phyloP scores from a whole-genome alignment of 2,329 filamentous ascomycete genomes.

The Xylariaceae sp. region DNA sequence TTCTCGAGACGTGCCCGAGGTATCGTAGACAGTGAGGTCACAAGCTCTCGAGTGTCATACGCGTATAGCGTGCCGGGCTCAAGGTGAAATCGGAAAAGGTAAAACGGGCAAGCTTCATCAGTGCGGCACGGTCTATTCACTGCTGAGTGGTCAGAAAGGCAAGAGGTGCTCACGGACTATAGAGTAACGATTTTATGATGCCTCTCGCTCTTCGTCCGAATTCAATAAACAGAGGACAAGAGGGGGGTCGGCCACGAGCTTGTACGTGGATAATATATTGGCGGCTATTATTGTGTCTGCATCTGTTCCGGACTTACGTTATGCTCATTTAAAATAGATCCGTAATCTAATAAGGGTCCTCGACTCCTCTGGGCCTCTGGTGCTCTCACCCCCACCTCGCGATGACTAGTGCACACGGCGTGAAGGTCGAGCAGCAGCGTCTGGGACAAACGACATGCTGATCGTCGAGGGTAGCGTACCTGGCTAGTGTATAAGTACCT shows the following conservation, averaged over 20 bases:
- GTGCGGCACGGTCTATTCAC: background rate
- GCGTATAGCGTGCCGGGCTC: background rate
- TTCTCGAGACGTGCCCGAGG: background rate
- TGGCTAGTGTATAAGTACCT: too few species aligned
- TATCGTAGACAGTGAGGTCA: background rate
- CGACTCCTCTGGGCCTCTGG: background rate
- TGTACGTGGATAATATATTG: conserved; percentile 3
- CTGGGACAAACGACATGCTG: background rate
- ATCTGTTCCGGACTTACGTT: background rate
- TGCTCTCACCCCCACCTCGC: background rate
- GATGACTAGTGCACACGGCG: background rate
- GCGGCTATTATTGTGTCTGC: too few species aligned
- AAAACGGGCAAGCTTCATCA: background rate
- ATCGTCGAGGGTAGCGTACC: background rate
- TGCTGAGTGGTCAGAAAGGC: background rate
- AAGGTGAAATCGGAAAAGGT: background rate
- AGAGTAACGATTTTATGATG: background rate
- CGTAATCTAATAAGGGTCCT: too few species aligned
- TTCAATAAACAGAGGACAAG: background rate
- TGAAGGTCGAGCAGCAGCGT: background rate
- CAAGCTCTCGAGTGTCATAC: background rate
- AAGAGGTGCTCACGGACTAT: background rate
- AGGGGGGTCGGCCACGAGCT: background rate
- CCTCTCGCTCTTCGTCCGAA: background rate
- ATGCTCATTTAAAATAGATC: background rate